Percentiles rank a stretch among this genome's conserved stretches.
These are phyloP conservation scores for Aspergillus texensis DNA, from an alignment of 2,329 filamentous ascomycete species.

Conservation along the genomic window DNA sequence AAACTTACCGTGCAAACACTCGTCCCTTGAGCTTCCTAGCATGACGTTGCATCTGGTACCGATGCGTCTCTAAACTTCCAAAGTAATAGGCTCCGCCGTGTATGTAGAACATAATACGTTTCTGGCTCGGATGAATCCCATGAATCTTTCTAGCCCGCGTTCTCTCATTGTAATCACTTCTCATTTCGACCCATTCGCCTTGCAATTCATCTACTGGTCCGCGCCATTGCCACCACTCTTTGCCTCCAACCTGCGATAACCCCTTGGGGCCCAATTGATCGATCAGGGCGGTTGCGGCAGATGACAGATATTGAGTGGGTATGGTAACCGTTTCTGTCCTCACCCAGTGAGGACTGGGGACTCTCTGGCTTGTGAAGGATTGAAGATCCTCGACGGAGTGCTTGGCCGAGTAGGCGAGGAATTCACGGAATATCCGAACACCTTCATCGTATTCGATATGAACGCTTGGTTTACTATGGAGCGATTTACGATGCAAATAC, in stretches of 20 bases:
- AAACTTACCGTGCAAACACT: conserved; percentile 69
- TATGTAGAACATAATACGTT: conserved; percentile 87
- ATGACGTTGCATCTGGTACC: conserved; percentile 97
- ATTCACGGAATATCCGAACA: conserved; percentile 80
- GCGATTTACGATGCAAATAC: conserved; percentile 79
- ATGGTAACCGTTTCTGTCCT: conserved; percentile 72
- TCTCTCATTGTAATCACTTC: conserved; percentile 73
- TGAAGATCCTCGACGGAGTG: conserved; percentile 94
- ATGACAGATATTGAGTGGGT: conserved; percentile 62
- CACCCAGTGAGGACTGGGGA: conserved; percentile 87
- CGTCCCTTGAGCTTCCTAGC: conserved; percentile 90
- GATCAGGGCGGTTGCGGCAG: conserved; percentile 68
- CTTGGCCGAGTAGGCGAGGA: conserved; percentile 80
- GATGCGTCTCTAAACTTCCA: conserved; percentile 91
- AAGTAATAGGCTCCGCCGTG: conserved; percentile 97
- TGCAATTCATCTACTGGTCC: conserved; percentile 65
- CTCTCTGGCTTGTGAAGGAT: conserved; percentile 87
- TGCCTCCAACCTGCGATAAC: conserved; percentile 74
- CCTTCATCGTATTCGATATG: conserved; percentile 95
- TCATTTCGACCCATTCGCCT: conserved; percentile 98
- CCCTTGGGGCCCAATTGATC: conserved; percentile 78
- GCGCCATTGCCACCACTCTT: conserved; percentile 89
- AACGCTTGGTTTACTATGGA: conserved; percentile 78
- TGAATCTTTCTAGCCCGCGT: conserved; percentile 55
- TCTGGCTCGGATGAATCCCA: conserved; percentile 53